Conservation (phyloP, 2,329 filamentous ascomycete genomes). For the Daldinia sp. region DNA sequence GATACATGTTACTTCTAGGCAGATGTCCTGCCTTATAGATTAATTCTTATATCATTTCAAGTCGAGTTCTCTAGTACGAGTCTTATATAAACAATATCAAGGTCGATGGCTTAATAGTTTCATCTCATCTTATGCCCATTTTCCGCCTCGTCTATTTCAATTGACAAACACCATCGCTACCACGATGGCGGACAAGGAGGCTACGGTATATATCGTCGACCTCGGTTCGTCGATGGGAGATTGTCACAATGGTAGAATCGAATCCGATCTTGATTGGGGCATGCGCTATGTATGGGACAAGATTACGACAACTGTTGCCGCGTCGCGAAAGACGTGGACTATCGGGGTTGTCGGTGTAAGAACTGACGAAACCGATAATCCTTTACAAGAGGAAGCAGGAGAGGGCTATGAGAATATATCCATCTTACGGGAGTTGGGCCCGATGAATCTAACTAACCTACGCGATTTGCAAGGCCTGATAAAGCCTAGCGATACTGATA, state of each 20-base stretch:
- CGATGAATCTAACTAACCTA: conserved; percentile 72
- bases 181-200: conserved; percentile 90
- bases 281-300: conserved; percentile 97
- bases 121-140: not conserved
- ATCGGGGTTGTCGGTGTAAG: conserved; percentile 84
- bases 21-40: conserved; percentile 13
- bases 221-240: conserved; percentile 85
- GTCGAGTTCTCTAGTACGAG: not conserved
- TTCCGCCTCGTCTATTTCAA: conserved; percentile 1
- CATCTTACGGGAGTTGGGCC: conserved; percentile 73
- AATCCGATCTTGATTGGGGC: conserved; percentile 87
- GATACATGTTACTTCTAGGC: conserved; percentile 20
- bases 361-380: conserved; percentile 79
- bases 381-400: conserved; percentile 70
- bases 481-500: conserved; percentile 70
- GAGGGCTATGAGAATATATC: conserved; percentile 84
- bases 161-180: conserved; percentile 1
- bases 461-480: conserved; percentile 70
- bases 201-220: conserved; percentile 91
- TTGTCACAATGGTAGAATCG: conserved; percentile 71
- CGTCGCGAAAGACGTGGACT: conserved; percentile 74
- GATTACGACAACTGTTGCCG: conserved; percentile 74
- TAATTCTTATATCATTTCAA: conserved; percentile 5
- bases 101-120: not conserved
- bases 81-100: not conserved